These are phyloP conservation scores for Rutstroemia sp. DNA, from an alignment of 2,329 filamentous ascomycete genomes.

Conservation along the genomic window DNA sequence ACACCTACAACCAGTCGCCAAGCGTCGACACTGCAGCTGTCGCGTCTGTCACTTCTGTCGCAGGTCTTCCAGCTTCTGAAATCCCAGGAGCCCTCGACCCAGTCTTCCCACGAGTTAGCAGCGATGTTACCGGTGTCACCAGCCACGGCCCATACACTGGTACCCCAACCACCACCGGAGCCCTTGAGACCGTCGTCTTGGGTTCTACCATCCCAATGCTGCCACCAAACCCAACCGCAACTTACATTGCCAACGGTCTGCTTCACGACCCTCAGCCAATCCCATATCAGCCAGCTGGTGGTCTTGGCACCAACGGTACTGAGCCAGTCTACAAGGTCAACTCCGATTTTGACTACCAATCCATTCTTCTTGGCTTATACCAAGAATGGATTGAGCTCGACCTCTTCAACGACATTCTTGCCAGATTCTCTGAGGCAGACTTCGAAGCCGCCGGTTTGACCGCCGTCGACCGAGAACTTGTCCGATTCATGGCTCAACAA, in stretches of 20 bases:
- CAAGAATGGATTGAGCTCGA: conserved; percentile 84
- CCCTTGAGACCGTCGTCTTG: conserved; percentile 50
- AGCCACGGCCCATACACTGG: conserved; percentile 64
- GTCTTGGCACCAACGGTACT: conserved; percentile 52
- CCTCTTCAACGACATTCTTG: conserved; percentile 70
- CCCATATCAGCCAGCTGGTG: conserved; percentile 38
- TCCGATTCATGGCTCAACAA: conserved; percentile 71
- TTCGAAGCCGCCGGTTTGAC: conserved; percentile 62
- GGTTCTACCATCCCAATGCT: conserved; percentile 50
- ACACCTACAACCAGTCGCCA: conserved; percentile 22
- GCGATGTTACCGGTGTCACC: conserved; percentile 48
- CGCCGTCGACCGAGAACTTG: conserved; percentile 60
- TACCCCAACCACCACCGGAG: conserved; percentile 61
- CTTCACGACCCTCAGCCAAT: conserved; percentile 62
- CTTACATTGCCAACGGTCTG: conserved; percentile 64
- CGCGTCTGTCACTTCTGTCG: conserved; percentile 19
- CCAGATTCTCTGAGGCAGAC: conserved; percentile 59
- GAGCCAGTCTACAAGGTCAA: conserved; percentile 58
- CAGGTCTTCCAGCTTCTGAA: conserved; percentile 21
- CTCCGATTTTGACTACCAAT: conserved; percentile 79
- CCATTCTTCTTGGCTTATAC: conserved; percentile 62
- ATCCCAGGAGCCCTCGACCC: conserved; percentile 24
- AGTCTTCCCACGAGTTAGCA: conserved; percentile 36
- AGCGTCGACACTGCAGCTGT: conserved; percentile 22
- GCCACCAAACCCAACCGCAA: conserved; percentile 54